Percentiles rank a stretch among this genome's conserved stretches.
These are phyloP conservation scores for Aphanocladium album DNA, from an alignment of 2,329 filamentous ascomycete species.

Conservation along the genomic window DNA sequence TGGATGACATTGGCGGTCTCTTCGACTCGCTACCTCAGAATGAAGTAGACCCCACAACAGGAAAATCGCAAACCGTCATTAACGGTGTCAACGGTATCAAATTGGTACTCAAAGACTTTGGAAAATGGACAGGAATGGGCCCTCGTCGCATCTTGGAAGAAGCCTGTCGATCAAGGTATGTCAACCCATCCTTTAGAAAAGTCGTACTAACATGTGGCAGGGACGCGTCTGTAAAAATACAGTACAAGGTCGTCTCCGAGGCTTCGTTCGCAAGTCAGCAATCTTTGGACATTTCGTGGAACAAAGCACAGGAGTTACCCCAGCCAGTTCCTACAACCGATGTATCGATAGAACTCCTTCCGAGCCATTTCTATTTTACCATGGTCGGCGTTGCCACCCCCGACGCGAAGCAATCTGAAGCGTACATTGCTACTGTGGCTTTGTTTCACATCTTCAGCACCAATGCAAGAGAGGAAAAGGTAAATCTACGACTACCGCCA, in stretches of 20 bases:
- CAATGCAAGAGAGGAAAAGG: conserved; percentile 81
- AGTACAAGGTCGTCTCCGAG: conserved; percentile 65
- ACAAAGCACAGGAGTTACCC: conserved; percentile 59
- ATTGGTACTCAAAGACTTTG: conserved; percentile 73
- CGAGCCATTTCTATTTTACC: conserved; percentile 58
- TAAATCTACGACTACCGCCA: conserved; percentile 69
- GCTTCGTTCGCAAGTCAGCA: conserved; percentile 73
- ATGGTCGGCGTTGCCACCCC: conserved; percentile 73
- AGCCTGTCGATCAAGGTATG: conserved; percentile 72
- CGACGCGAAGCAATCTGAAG: conserved; percentile 76
- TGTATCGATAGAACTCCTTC: conserved; percentile 40
- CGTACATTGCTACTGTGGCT: conserved; percentile 74
- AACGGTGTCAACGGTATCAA: conserved; percentile 48
- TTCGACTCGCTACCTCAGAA: conserved; percentile 58
- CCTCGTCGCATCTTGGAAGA: conserved; percentile 78
- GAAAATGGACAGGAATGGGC: conserved; percentile 70
- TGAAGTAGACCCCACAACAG: conserved; percentile 53
- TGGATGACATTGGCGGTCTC: conserved; percentile 45
- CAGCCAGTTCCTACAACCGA: conserved; percentile 30
- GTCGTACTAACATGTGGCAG: conserved; percentile 34
- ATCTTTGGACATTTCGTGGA: conserved; percentile 70
- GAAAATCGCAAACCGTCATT: conserved; percentile 53
- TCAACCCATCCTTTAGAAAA: not conserved
- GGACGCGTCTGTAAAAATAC: conserved; percentile 64
- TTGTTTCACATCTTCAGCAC: conserved; percentile 76